Evolutionary conservation across 106 monocot species (phyloP).

Genomic region (Narthecium ossifragum): DNA sequence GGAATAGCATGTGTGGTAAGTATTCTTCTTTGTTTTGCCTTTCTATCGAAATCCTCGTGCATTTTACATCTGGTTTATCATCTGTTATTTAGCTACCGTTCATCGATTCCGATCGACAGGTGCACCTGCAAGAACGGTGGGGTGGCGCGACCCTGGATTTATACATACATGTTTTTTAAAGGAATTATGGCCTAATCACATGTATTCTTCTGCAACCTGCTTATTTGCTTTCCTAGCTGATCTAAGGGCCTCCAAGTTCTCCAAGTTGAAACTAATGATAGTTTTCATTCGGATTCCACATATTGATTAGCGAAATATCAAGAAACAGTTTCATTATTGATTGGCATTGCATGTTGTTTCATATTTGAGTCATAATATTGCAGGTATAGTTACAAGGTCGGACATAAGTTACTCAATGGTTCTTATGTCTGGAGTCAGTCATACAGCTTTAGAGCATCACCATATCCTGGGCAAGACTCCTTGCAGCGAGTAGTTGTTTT

Average conservation of each 20-base stretch:
- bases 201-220: too few species aligned
- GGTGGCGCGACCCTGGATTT: conserved; percentile 88
- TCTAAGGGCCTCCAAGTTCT: too few species aligned
- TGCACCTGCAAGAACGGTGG: conserved; percentile 78
- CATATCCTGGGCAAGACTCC: conserved; percentile 89
- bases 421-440: conserved; percentile 58
- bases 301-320: too few species aligned
- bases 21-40: conserved; percentile 6
- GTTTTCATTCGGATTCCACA: too few species aligned
- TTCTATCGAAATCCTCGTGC: not conserved
- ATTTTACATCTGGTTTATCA: not conserved
- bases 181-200: conserved; percentile 71
- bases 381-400: conserved; percentile 66
- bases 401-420: conserved; percentile 50
- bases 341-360: too few species aligned
- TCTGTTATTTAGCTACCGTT: not conserved
- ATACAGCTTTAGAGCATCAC: conserved; percentile 70
- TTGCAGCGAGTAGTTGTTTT: conserved; percentile 66
- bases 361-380: too few species aligned
- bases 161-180: conserved; percentile 83
- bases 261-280: too few species aligned
- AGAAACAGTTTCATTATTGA: too few species aligned
- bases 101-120: conserved; percentile 27
- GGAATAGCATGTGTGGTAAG: conserved; percentile 92
- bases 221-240: too few species aligned